Evolutionary conservation across 306 rosid genomes (phyloP).

Genomic region (Cicer cuneatum): DNA sequence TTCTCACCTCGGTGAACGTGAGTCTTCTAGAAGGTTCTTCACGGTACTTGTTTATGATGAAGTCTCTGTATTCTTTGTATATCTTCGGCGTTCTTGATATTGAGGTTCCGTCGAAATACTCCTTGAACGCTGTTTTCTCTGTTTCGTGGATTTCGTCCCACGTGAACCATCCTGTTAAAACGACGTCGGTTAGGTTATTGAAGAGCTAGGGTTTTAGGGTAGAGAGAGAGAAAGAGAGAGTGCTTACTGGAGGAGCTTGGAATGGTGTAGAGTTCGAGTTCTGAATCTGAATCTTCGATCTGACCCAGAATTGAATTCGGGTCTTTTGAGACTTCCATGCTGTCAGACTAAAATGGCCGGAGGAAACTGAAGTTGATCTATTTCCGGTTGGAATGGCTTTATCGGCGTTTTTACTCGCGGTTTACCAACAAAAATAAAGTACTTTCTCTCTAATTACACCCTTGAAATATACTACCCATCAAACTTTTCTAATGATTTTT

Average conservation of each 20-base stretch:
- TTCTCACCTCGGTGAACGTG: constrained; percentile 82
- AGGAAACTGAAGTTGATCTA: constrained; percentile 2
- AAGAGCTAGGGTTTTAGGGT: constrained; percentile 41
- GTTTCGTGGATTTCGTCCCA: constrained; percentile 95
- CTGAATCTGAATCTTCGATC: constrained; percentile 81
- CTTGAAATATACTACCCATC: too few relatives aligned
- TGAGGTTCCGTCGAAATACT: constrained; percentile 78
- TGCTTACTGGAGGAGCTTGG: constrained; percentile 87
- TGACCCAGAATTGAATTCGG: constrained; percentile 56
- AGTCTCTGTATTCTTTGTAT: constrained; percentile 86
- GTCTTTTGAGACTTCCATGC: constrained; percentile 62
- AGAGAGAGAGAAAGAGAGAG: background rate
- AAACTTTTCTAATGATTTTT: too few relatives aligned
- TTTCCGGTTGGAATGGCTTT: background rate
- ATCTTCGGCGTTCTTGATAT: constrained; percentile 72
- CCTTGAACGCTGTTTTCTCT: constrained; percentile 64
- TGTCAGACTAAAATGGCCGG: background rate
- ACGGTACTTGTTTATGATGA: constrained; percentile 81
- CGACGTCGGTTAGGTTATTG: constrained; percentile 7
- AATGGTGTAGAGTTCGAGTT: constrained; percentile 91
- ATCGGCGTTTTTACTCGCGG: background rate
- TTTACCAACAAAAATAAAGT: too few relatives aligned
- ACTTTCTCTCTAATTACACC: too few relatives aligned
- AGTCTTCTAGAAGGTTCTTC: constrained; percentile 89
- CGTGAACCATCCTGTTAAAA: constrained; percentile 78